These are phyloP conservation scores for Talaromyces sp. DNA, from an alignment of 2,329 filamentous ascomycete species.

Conservation along the genomic window DNA sequence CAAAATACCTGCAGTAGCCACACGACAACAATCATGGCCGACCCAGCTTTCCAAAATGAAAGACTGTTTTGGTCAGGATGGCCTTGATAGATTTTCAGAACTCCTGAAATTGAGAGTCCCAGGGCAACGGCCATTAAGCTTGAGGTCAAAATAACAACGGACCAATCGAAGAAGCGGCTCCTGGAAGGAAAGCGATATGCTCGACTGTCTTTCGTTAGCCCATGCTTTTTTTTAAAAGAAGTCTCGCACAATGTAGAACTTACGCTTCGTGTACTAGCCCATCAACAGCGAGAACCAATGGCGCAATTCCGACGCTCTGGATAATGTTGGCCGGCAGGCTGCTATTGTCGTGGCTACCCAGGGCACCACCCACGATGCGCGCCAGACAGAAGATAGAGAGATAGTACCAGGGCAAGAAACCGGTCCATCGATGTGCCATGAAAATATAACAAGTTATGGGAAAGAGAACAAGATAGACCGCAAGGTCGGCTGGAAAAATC, in stretches of 20 bases:
- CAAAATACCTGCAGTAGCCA: neutral
- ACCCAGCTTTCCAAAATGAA: neutral
- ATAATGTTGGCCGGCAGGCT: constrained; percentile 28
- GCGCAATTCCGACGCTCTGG: constrained; percentile 35
- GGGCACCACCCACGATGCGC: constrained; percentile 27
- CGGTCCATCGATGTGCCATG: constrained; percentile 27
- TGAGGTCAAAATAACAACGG: neutral
- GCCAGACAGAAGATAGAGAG: constrained; percentile 33
- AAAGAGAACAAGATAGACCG: constrained; percentile 31
- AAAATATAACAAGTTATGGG: constrained; percentile 27
- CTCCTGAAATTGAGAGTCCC: neutral
- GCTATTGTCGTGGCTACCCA: constrained; percentile 7
- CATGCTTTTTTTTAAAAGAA: neutral
- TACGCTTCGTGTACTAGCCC: constrained; percentile 35
- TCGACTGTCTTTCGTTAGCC: constrained; percentile 12
- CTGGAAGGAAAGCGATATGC: constrained; percentile 14
- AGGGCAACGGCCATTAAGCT: neutral
- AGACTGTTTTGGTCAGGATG: neutral
- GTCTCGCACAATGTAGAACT: constrained; percentile 8
- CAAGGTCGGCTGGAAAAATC: constrained; percentile 12
- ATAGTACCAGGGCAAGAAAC: constrained; percentile 37
- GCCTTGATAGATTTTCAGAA: neutral
- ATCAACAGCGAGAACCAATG: constrained; percentile 23
- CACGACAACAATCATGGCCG: neutral
- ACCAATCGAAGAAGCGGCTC: constrained; percentile 1